A percentile compares a stretch with the other conserved stretches of the same genome.
These are phyloP conservation scores for Sphaerostilbella broomeana DNA, from an alignment of 2,329 filamentous ascomycete species.

Conservation along the genomic window DNA sequence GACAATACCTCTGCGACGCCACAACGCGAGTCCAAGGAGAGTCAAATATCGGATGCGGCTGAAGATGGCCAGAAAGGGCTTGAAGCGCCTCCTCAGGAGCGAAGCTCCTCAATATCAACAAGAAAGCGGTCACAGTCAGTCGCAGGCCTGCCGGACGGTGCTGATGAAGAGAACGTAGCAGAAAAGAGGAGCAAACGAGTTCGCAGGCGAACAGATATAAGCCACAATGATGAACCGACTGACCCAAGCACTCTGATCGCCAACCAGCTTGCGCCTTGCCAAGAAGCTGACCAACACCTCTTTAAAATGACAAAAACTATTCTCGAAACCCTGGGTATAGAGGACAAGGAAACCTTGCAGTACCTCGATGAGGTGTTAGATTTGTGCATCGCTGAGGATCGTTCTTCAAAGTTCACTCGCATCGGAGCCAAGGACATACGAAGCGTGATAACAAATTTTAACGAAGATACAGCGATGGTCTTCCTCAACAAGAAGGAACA, in stretches of 20 bases:
- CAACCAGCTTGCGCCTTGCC: slow-evolving; percentile 49
- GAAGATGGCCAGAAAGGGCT: slow-evolving; percentile 23
- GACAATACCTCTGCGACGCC: slow-evolving; percentile 6
- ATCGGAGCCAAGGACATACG: slow-evolving; percentile 44
- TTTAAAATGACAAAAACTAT: slow-evolving; percentile 51
- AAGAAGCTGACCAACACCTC: slow-evolving; percentile 49
- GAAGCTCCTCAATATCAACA: slow-evolving; percentile 35
- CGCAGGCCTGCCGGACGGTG: slow-evolving; percentile 50
- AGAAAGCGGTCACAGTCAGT: slow-evolving; percentile 58
- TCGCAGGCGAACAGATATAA: slow-evolving; percentile 46
- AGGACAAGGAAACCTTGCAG: slow-evolving; percentile 40
- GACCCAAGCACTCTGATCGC: slow-evolving; percentile 48
- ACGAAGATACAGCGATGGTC: slow-evolving; percentile 47
- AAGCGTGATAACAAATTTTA: slow-evolving; percentile 42
- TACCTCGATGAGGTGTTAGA: slow-evolving; percentile 46
- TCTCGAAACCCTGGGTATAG: slow-evolving; percentile 48
- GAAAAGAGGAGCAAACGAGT: slow-evolving; percentile 61
- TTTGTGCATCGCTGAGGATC: slow-evolving; percentile 44
- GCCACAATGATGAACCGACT: slow-evolving; percentile 44
- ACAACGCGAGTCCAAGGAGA: slow-evolving; percentile 17
- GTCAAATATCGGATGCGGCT: slow-evolving; percentile 17
- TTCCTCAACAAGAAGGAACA: slow-evolving; percentile 48
- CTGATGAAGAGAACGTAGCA: slow-evolving; percentile 50
- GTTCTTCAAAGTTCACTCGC: slow-evolving; percentile 41
- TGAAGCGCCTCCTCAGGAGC: slow-evolving; percentile 27